phyloP scores from a whole-genome alignment of 495 filamentous ascomycete genomes.

The Mytilinidion resinicola region DNA sequence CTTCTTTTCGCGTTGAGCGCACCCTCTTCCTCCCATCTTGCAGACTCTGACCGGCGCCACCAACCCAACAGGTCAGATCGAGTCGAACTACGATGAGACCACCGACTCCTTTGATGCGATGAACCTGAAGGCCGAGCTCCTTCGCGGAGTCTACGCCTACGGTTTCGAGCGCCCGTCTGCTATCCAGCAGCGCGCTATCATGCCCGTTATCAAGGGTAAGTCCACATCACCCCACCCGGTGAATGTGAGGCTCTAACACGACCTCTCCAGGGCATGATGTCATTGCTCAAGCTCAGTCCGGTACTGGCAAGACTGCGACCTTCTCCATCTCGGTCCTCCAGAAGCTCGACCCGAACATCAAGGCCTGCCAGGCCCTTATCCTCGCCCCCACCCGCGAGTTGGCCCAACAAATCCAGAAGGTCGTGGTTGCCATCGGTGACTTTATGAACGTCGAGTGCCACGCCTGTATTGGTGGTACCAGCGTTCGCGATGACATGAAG shows the following conservation, averaged over 20 bases:
- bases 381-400: constrained; percentile 96
- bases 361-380: constrained; percentile 90
- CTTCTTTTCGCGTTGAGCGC: constrained; percentile 14
- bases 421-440: constrained; percentile 95
- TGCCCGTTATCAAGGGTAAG: constrained; percentile 99
- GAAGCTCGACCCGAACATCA: constrained; percentile 90
- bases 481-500: constrained; percentile 95
- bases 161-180: constrained; percentile 99
- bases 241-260: constrained; percentile 22
- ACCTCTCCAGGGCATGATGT: constrained; percentile 78
- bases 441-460: constrained; percentile 99
- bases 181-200: constrained; percentile 98
- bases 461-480: constrained; percentile 97
- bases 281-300: constrained; percentile 98
- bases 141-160: constrained; percentile 98
- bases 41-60: constrained; percentile 15
- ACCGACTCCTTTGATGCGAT: constrained; percentile 98
- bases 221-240: constrained; percentile 12
- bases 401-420: constrained; percentile 97
- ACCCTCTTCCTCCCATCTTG: background rate
- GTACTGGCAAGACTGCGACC: constrained; percentile 98
- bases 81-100: constrained; percentile 99
- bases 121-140: constrained; percentile 91
- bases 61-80: constrained; percentile 73
- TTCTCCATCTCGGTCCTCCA: constrained; percentile 98